These are phyloP conservation scores for Cryptococcus sp. DNA, from an alignment of 1,284 basidiomycete genomes.

Conservation along the genomic window DNA sequence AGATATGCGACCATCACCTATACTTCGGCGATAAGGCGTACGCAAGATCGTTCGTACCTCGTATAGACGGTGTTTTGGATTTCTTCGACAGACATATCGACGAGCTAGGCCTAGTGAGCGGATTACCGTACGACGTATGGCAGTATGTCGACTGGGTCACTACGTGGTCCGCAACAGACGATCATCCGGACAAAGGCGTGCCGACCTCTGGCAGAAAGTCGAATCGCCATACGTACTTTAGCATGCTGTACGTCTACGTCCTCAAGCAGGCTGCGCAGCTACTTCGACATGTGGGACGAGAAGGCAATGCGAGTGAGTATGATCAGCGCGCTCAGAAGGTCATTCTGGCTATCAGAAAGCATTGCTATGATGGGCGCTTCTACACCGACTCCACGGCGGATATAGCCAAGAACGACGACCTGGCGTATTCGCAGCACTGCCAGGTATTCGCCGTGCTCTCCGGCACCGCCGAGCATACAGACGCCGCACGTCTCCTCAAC, in stretches of 20 bases:
- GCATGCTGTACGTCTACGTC: slow-evolving; percentile 32
- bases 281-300: slow-evolving; percentile 19
- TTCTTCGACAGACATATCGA: slow-evolving; percentile 34
- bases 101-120: slow-evolving; percentile 26
- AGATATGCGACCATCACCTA: slow-evolving; percentile 28
- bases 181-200: slow-evolving; percentile 32
- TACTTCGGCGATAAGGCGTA: slow-evolving; percentile 27
- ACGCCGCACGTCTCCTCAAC: slow-evolving; percentile 15
- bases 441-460: slow-evolving; percentile 34
- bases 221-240: slow-evolving; percentile 35
- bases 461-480: slow-evolving; percentile 7
- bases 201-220: slow-evolving; percentile 27
- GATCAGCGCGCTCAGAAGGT: slow-evolving; percentile 13
- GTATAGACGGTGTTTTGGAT: slow-evolving; percentile 30
- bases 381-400: slow-evolving; percentile 33
- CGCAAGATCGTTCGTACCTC: slow-evolving; percentile 20
- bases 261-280: slow-evolving; percentile 22
- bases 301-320: slow-evolving; percentile 25
- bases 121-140: slow-evolving; percentile 28
- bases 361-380: slow-evolving; percentile 31
- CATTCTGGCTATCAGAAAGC: slow-evolving; percentile 21
- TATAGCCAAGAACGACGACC: slow-evolving; percentile 10
- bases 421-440: slow-evolving; percentile 29
- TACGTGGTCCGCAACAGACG: slow-evolving; percentile 21
- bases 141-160: slow-evolving; percentile 39